Percentiles rank a stretch among this genome's conserved stretches.
Evolutionary conservation across 1,139 yeast species (phyloP).

Genomic region (Candida sp.): DNA sequence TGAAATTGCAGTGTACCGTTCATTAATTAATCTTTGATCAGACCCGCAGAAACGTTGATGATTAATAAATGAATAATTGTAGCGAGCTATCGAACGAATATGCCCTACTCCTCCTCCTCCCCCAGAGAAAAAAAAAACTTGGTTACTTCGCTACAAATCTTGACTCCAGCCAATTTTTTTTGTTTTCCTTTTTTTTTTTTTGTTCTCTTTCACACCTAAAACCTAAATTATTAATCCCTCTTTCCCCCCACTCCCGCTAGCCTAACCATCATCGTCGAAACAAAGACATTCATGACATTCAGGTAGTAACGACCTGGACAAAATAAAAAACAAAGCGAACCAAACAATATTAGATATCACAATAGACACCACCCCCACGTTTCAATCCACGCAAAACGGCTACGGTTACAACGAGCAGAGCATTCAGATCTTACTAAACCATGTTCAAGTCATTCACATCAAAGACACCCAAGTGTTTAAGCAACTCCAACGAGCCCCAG

Average conservation of each 20-base stretch:
- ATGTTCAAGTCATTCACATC: constrained; percentile 1
- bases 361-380: neutral
- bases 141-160: neutral
- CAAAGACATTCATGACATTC: neutral
- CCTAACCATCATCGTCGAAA: neutral
- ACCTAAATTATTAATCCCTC: neutral
- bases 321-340: neutral
- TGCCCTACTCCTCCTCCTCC: neutral
- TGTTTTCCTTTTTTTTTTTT: neutral
- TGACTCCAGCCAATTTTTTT: neutral
- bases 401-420: too few species aligned
- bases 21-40: too few species aligned
- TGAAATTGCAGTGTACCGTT: too few species aligned
- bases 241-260: neutral
- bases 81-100: neutral
- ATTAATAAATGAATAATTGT: neutral
- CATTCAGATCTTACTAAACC: neutral
- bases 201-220: neutral
- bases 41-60: neutral
- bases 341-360: too few species aligned
- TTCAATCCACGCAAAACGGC: too few species aligned
- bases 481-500: neutral
- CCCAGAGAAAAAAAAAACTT: neutral
- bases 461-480: neutral
- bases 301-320: neutral